Conservation (phyloP, 306 rosid genomes). For the Macrotyloma uniflorum region DNA sequence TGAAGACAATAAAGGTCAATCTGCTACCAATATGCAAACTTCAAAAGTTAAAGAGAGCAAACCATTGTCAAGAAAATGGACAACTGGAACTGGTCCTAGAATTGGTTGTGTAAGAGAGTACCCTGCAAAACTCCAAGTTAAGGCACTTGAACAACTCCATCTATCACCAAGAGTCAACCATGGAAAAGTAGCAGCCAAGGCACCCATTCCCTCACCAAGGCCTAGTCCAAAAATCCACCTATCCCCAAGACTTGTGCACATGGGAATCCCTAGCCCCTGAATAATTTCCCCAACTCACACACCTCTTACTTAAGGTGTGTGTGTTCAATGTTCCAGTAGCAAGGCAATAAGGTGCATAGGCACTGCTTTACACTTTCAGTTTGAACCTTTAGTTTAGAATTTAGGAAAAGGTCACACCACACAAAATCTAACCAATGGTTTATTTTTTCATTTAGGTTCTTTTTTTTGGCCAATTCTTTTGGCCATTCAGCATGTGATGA, state of each 20-base stretch:
- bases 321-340: background rate
- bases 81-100: conserved; percentile 62
- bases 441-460: conserved; percentile 22
- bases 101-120: conserved; percentile 73
- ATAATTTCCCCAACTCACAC: background rate
- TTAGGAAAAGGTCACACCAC: conserved; percentile 3
- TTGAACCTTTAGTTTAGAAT: conserved; percentile 8
- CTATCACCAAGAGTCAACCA: conserved; percentile 59
- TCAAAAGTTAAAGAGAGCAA: conserved; percentile 37
- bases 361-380: background rate
- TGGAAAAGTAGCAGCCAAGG: conserved; percentile 35
- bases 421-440: conserved; percentile 38
- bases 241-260: conserved; percentile 65
- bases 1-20: conserved; percentile 7
- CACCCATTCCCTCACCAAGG: conserved; percentile 77
- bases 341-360: background rate
- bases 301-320: background rate
- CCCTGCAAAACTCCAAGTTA: conserved; percentile 64
- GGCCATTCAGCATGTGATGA: conserved; percentile 30
- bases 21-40: conserved; percentile 13
- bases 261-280: conserved; percentile 69
- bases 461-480: conserved; percentile 35
- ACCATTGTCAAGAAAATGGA: conserved; percentile 59
- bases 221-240: conserved; percentile 69
- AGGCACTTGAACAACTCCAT: conserved; percentile 76